These are phyloP conservation scores for Collybiopsis luxurians DNA, from an alignment of 768 basidiomycete species.

Conservation along the genomic window DNA sequence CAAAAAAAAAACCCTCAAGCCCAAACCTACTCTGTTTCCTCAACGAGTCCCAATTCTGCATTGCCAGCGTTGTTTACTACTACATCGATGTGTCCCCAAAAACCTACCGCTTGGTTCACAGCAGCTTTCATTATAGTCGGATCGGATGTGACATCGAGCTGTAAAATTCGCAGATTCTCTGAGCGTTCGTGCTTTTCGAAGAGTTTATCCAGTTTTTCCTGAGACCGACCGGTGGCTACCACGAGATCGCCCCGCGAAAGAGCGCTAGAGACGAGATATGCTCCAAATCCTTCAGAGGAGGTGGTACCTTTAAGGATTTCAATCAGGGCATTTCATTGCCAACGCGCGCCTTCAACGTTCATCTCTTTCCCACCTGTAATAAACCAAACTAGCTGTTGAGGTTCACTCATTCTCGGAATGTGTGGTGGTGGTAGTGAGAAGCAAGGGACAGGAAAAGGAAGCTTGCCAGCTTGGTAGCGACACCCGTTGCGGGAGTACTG, in stretches of 20 bases:
- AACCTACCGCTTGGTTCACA: constrained; percentile 38
- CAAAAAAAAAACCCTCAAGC: too few relatives aligned
- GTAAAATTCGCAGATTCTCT: constrained; percentile 38
- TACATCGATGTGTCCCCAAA: constrained; percentile 58
- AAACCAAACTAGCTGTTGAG: constrained; percentile 1
- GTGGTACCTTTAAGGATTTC: neutral
- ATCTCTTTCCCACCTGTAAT: neutral
- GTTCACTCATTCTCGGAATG: neutral
- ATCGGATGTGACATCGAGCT: constrained; percentile 52
- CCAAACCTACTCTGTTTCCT: constrained; percentile 53
- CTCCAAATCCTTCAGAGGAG: constrained; percentile 47
- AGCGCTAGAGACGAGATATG: constrained; percentile 41
- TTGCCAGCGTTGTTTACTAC: constrained; percentile 64
- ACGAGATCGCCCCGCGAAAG: constrained; percentile 60
- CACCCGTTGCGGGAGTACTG: too few relatives aligned
- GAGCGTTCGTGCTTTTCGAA: constrained; percentile 15
- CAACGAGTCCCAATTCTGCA: constrained; percentile 42
- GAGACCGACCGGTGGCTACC: constrained; percentile 52
- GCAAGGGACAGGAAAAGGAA: too few relatives aligned
- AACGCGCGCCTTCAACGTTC: too few relatives aligned
- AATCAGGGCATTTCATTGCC: neutral
- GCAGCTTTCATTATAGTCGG: constrained; percentile 37
- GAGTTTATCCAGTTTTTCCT: constrained; percentile 38
- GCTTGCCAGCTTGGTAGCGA: too few relatives aligned
- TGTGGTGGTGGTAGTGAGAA: too few relatives aligned